Percentiles rank a stretch among this genome's conserved stretches.
Evolutionary conservation across 306 rosid species (phyloP).

Genomic region (Cotoneaster glaucophyllus): DNA sequence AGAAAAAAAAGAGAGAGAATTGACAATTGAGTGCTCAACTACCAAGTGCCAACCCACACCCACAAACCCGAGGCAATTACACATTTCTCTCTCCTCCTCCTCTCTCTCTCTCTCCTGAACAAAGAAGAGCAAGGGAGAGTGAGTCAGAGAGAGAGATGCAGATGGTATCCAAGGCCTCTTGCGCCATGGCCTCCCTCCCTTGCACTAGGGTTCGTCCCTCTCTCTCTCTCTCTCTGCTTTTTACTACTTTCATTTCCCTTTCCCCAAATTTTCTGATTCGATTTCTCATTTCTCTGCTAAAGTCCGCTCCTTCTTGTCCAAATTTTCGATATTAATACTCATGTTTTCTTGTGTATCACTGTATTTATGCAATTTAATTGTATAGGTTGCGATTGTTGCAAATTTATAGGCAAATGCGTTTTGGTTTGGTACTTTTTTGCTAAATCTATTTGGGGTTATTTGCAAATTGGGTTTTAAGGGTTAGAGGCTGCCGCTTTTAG

Average conservation of each 20-base stretch:
- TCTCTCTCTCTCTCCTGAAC: neutral
- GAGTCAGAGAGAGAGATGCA: slow-evolving; percentile 22
- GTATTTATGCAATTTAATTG: neutral
- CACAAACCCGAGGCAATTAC: neutral
- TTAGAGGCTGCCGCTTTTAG: neutral
- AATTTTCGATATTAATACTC: too few species aligned
- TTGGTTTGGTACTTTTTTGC: neutral
- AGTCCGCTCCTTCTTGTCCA: neutral
- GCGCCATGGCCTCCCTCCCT: slow-evolving; percentile 59
- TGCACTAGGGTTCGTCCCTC: slow-evolving; percentile 45
- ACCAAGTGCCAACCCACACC: slow-evolving; percentile 36
- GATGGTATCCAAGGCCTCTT: slow-evolving; percentile 55
- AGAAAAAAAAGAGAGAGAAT: too few species aligned
- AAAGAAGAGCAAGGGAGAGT: neutral
- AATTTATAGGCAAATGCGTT: neutral
- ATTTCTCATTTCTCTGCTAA: neutral
- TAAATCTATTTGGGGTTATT: neutral
- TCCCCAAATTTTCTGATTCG: neutral
- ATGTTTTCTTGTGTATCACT: neutral
- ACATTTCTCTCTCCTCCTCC: neutral
- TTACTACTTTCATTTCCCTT: neutral
- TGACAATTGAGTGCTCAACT: slow-evolving; percentile 24
- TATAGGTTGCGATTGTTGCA: too few species aligned
- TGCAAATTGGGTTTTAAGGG: neutral
- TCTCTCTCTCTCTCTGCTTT: neutral